These are phyloP conservation scores for Aspergillus aculeatus DNA, from an alignment of 2,329 filamentous ascomycete genomes.

Conservation along the genomic window DNA sequence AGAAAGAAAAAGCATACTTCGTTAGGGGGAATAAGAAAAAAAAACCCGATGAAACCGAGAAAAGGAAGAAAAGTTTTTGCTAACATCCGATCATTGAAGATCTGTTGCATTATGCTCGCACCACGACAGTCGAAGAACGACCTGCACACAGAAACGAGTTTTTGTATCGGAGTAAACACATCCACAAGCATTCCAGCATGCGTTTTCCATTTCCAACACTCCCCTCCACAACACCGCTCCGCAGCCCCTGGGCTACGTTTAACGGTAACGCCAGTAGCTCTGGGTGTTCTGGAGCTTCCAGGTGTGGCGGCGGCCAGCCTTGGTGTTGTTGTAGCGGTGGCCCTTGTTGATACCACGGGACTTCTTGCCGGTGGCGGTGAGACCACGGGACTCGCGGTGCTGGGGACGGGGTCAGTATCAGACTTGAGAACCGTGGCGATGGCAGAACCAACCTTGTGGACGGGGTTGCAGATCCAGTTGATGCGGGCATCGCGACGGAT, in stretches of 20 bases:
- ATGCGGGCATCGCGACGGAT: slow-evolving; percentile 98
- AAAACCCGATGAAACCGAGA: slow-evolving; percentile 27
- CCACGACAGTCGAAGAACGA: slow-evolving; percentile 27
- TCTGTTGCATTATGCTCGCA: slow-evolving; percentile 39
- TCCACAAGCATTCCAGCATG: slow-evolving; percentile 28
- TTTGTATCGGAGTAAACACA: slow-evolving; percentile 35
- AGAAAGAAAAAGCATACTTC: slow-evolving; percentile 37
- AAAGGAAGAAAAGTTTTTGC: slow-evolving; percentile 36
- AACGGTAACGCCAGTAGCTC: slow-evolving; percentile 97
- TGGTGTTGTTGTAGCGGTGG: slow-evolving; percentile 98
- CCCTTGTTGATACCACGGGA: slow-evolving; percentile 99
- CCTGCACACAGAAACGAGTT: slow-evolving; percentile 31
- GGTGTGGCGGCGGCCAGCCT: slow-evolving; percentile 96
- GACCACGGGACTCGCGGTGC: slow-evolving; percentile 97
- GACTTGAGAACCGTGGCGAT: background rate
- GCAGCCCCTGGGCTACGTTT: slow-evolving; percentile 33
- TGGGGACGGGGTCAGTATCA: slow-evolving; percentile 30
- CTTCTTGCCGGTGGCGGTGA: slow-evolving; percentile 99
- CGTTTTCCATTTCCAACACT: slow-evolving; percentile 32
- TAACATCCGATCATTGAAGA: slow-evolving; percentile 38
- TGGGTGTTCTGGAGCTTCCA: slow-evolving; percentile 99
- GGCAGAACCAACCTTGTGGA: slow-evolving; percentile 71
- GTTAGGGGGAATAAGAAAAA: slow-evolving; percentile 31
- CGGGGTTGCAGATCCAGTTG: slow-evolving; percentile 99
- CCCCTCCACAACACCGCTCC: slow-evolving; percentile 11